Evolutionary conservation across 345 rosid species (phyloP), one percentile per base, ranked within the genome.

Genomic region (Passiflora organensis): DNA sequence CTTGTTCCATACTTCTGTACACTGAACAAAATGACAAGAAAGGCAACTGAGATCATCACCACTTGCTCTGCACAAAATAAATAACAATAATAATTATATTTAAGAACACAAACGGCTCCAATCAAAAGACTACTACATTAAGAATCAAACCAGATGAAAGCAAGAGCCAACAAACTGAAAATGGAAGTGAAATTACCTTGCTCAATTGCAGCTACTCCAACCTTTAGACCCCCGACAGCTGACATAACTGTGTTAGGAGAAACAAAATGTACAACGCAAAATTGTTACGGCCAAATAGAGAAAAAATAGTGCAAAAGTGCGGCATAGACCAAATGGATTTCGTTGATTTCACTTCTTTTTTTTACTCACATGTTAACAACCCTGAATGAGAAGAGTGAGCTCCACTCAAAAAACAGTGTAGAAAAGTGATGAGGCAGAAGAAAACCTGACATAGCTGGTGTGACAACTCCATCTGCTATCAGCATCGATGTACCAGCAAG

Each of bases 401-500:
- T 36, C 56, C 24, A 49, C 41, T 37, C 41, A n/a, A n/a, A n/a
- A n/a, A n/a, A n/a, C n/a, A n/a, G n/a, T n/a, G n/a, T n/a, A n/a
- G n/a, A n/a, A n/a, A n/a, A n/a, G n/a, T n/a, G n/a, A n/a, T n/a
- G n/a, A n/a, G n/a, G n/a, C n/a, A n/a, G 32, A n/a, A n/a, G 28
- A 69, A 53, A 78, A 94, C 99, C 99, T 89, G 99, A 89, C 99
- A 94, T 85, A 64, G 95, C 97, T 38, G 97, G 97, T 11, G 99
- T 94, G 53, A 94, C 80, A 76, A 80, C 96, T 51, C 96, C 99
- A 83, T 89, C 96, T 18, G 96, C 99, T 63, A 94, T 85, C 63
- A 94, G 91, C 99, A 94, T 87, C 56, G 97, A 72, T 60, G 99
- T 94, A 64, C 99, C 96, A 51, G 86, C 97, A 77, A 89, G 97